Evolutionary conservation across 2,329 filamentous ascomycete genomes (phyloP).

Genomic region (Aspergillus ochraceoroseus): DNA sequence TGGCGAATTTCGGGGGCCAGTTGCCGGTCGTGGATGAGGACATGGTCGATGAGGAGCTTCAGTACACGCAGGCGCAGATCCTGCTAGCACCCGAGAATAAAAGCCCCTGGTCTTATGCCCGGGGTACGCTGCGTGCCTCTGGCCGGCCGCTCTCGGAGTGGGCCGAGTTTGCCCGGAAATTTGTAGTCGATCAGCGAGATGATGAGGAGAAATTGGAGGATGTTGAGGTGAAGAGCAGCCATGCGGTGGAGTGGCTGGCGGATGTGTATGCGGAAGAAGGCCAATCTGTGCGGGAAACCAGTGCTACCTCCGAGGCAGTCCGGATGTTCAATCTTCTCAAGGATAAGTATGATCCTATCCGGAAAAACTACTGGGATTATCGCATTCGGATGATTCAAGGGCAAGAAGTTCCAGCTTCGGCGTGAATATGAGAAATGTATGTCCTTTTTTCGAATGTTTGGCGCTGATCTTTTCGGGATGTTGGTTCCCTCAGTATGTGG

Average conservation of each 20-base stretch:
- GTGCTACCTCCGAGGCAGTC: constrained; percentile 50
- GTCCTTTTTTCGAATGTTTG: too few relatives aligned
- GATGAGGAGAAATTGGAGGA: constrained; percentile 23
- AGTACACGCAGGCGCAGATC: constrained; percentile 69
- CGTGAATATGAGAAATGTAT: too few relatives aligned
- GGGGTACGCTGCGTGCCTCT: constrained; percentile 67
- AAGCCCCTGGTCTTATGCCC: constrained; percentile 87
- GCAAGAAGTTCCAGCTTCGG: constrained; percentile 16
- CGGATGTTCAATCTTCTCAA: constrained; percentile 68
- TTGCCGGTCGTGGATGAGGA: constrained; percentile 52
- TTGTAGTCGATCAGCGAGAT: constrained; percentile 49
- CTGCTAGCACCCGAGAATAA: constrained; percentile 83
- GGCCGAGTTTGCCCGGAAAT: constrained; percentile 52
- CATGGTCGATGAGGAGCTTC: constrained; percentile 68
- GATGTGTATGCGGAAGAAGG: constrained; percentile 43
- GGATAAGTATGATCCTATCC: constrained; percentile 83
- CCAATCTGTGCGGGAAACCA: constrained; percentile 41
- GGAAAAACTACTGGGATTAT: constrained; percentile 90
- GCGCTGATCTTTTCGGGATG: too few relatives aligned
- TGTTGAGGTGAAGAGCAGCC: constrained; percentile 53
- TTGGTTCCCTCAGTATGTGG: too few relatives aligned
- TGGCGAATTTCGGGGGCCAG: constrained; percentile 31
- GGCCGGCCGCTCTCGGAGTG: constrained; percentile 48
- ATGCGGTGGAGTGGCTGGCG: constrained; percentile 52
- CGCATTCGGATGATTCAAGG: constrained; percentile 49